Base-by-base conservation (phyloP, 2,329 filamentous ascomycete species). In the Penicillium nordicum region DNA sequence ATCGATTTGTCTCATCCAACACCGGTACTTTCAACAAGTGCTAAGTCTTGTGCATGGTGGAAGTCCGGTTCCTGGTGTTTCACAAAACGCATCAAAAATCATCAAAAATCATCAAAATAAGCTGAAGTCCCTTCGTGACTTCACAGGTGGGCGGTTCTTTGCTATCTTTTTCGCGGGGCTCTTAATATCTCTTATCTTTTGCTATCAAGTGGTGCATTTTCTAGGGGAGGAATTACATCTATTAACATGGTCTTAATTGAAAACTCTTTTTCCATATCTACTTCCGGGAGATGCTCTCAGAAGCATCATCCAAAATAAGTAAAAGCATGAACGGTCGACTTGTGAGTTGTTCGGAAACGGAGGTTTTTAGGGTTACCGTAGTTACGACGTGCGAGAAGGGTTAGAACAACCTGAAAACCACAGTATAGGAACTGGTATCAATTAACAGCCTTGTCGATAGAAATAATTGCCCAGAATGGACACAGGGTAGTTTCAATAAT, bases 341-440 rank as follows among this genome's bases (percentile, higher is more conserved):
- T 16, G 12, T 29, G 18, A 16, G 18, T 23, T 3, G 32, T 25
- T 34, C 32, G 30, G 30, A 38, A 37, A n/a, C 32, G 5, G 21
- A 38, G 14, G 18, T 11, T 30, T 21, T 32, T 38, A 23, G n/a
- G 34, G 18, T n/a, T n/a, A 32, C 8, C 1, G 27, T 4, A 41
- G 23, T 4, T 30, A 37, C 21, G 12, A 25, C 1, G 4, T 46
- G 11, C 9, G 23, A 29, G 14, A 25, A 52, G 9, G 1, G 21
- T 10, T 29, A 16, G 40, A 36, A 9, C 6, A 8, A 30, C 16
- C 27, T 12, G 27, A 36, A 46, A 34, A 34, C 23, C 25, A 21
- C 4, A 53, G 25, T 3, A 38, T 32, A 40, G 40, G 6, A 61
- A 53, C 34, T 55, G 60, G 60, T 64, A 65, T 63, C 57, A 57